Conservation (phyloP, 768 basidiomycete genomes). For the Agrocybe praecox region DNA sequence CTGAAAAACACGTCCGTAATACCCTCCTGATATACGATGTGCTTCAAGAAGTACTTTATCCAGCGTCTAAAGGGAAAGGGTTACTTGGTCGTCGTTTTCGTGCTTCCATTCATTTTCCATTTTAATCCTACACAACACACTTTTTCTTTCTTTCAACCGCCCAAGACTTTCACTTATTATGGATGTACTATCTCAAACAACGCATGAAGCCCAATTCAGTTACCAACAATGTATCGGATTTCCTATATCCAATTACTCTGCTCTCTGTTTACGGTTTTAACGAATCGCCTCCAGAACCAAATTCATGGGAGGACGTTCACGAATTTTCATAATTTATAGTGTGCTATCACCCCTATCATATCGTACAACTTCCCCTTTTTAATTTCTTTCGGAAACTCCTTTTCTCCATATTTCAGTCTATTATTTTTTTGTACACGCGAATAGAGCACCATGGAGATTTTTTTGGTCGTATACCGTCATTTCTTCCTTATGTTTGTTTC, state of each 20-base stretch:
- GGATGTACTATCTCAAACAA: conserved; percentile 7
- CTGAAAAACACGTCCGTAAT: conserved; percentile 13
- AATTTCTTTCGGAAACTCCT: too few relatives aligned
- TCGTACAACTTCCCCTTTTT: too few relatives aligned
- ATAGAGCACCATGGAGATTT: too few relatives aligned
- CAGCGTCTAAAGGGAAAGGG: background rate
- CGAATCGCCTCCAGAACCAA: background rate
- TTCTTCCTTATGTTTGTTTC: too few relatives aligned
- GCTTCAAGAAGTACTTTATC: background rate
- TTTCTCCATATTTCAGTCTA: too few relatives aligned
- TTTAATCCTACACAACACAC: too few relatives aligned
- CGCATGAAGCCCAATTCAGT: background rate
- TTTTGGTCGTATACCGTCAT: too few relatives aligned
- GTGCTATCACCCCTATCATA: too few relatives aligned
- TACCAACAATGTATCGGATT: background rate
- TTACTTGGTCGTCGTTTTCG: background rate
- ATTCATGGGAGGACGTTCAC: background rate
- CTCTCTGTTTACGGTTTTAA: background rate
- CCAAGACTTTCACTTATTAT: background rate
- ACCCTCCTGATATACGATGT: background rate
- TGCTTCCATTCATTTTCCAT: background rate
- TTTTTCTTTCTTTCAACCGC: background rate
- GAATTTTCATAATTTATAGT: background rate
- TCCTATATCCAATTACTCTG: background rate
- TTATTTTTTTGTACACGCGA: too few relatives aligned